Evolutionary conservation across 345 rosid genomes (phyloP), one percentile per base, ranked within the genome.

Genomic region (Hibiscus mutabilis): DNA sequence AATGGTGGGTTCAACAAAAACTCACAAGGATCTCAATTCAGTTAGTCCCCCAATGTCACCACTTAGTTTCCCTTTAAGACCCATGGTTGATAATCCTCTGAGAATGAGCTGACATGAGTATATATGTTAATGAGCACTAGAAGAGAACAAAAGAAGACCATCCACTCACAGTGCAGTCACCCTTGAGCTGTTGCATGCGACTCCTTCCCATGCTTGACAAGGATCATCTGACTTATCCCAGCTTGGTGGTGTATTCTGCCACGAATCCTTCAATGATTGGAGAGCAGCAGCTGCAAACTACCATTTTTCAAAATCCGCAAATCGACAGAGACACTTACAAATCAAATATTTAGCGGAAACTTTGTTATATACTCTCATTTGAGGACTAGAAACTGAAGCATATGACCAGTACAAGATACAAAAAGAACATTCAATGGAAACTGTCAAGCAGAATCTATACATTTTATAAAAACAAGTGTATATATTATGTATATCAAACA

Each of bases 31-130:
- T 89, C 84, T 85, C 80, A 95, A 82, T 76, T 86, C 96, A n/a
- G 86, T 69, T 31, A 95, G 83, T 55, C 83, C 96, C 49, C 99
- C 99, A 74, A 95, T 90, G 82, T 95, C 99, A 24, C 97, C 97
- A 74, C 85, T 86, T 69, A 95, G 85, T 79, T 84, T 81, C 76
- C 99, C 99, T 72, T 78, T 77, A 31, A 95, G 87, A 62, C 88
- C 86, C 93, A 92, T 84, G 58, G 97, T 86, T 65, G 96, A 95
- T 55, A 95, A 73, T 37, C 97, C 88, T 85, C 99, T 95, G 82
- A 60, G 77, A 73, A 97, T 95, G 82, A 64, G 74, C 68, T 55
- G 31, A 68, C 18, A 5, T 44, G 21, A 35, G 31, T 27, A 52
- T 58, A 29, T 31, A 1, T 29, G 65, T 4, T 21, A 10, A 53